A percentile compares a stretch with the other conserved stretches of the same genome.
Evolutionary conservation across 164 flowering plant species (phyloP).

Genomic region (Pachysandra terminalis): DNA sequence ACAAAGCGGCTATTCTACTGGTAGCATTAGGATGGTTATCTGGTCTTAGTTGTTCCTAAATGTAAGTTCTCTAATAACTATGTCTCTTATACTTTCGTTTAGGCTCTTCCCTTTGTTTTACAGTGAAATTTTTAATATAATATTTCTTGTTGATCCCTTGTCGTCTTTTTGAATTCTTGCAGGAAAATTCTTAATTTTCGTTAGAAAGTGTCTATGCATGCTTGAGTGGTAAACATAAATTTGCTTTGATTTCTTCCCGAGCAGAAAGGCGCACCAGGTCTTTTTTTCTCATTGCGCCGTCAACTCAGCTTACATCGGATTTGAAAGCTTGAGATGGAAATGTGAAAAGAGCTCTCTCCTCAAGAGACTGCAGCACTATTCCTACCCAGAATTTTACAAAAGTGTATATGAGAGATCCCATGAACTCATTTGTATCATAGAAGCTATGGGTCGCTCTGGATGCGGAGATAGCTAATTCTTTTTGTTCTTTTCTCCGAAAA

Average conservation of each 20-base stretch:
- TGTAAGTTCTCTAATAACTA: constrained; percentile 13
- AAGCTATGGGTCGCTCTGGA: background rate
- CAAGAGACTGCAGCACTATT: background rate
- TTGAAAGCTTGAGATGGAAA: background rate
- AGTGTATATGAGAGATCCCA: background rate
- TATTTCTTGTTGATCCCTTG: too few species aligned
- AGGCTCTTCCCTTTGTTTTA: background rate
- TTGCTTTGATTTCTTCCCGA: background rate
- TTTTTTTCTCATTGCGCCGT: background rate
- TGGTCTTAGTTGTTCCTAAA: constrained; percentile 7
- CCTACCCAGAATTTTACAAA: background rate
- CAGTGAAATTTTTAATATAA: too few species aligned
- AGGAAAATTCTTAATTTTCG: background rate
- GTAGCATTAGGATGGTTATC: constrained; percentile 16
- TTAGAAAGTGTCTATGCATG: background rate
- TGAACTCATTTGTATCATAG: background rate
- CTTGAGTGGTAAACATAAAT: background rate
- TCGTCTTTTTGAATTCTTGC: background rate
- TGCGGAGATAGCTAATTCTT: background rate
- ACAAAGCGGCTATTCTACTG: constrained; percentile 14
- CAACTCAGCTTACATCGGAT: background rate
- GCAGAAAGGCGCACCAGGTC: background rate
- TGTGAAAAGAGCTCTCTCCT: background rate
- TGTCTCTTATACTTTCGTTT: background rate
- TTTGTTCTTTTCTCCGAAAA: background rate